A percentile compares a stretch with the other conserved stretches of the same genome.
Evolutionary conservation across 306 rosid genomes (phyloP).

Genomic region (Cucurbita argyrosperma): DNA sequence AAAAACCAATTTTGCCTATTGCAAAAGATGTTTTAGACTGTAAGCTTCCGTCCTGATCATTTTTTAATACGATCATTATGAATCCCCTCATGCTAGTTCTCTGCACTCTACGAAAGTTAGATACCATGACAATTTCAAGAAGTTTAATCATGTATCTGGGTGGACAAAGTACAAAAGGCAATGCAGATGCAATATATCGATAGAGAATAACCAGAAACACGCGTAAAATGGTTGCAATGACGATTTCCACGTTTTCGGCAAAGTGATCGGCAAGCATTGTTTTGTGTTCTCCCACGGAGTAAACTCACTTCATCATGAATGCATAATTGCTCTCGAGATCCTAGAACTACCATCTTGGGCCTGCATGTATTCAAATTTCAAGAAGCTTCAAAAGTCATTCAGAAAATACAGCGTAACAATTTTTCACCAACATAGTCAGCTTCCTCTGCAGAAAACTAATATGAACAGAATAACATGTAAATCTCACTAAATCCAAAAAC

Average conservation of each 20-base stretch:
- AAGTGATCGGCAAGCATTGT: constrained; percentile 55
- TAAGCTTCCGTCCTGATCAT: background rate
- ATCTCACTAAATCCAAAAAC: background rate
- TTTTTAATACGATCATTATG: background rate
- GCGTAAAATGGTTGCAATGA: constrained; percentile 32
- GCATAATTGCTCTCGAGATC: constrained; percentile 92
- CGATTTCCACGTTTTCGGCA: constrained; percentile 40
- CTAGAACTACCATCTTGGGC: constrained; percentile 87
- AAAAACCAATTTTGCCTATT: background rate
- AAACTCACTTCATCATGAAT: constrained; percentile 72
- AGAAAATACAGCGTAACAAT: background rate
- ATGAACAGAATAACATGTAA: background rate
- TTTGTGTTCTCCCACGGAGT: constrained; percentile 62
- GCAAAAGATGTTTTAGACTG: background rate
- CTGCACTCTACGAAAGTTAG: background rate
- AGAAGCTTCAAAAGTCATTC: background rate
- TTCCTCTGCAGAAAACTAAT: background rate
- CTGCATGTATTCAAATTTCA: constrained; percentile 24
- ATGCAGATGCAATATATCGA: constrained; percentile 4
- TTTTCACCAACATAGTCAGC: background rate
- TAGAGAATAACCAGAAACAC: constrained; percentile 38
- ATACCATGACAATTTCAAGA: background rate
- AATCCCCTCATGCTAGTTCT: background rate
- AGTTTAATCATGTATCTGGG: background rate
- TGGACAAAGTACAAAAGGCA: background rate